Evolutionary conservation across 108 stramenopile genomes (phyloP).

Genomic region (Pseudonitzschia multiseries): DNA sequence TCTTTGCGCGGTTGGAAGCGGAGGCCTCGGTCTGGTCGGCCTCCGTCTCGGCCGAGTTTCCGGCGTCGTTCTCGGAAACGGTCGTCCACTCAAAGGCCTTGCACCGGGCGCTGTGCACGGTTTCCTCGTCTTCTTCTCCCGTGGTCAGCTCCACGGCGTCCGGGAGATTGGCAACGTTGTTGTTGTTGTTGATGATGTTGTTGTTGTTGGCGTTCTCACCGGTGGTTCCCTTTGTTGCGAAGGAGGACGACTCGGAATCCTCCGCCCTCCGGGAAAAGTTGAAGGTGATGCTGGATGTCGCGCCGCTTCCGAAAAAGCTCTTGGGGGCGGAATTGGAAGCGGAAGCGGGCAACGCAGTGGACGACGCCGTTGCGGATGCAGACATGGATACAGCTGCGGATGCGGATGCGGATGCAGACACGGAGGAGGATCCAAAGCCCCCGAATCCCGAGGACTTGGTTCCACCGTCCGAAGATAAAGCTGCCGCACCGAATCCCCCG

Average conservation of each 20-base stretch:
- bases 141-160: constrained; percentile 41
- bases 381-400: too few species aligned
- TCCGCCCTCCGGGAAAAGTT: neutral
- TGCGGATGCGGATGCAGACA: too few species aligned
- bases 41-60: neutral
- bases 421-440: neutral
- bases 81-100: constrained; percentile 53
- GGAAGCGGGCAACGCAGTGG: too few species aligned
- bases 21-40: constrained; percentile 14
- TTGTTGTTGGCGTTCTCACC: too few species aligned
- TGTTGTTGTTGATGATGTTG: too few species aligned
- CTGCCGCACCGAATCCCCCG: neutral
- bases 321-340: neutral
- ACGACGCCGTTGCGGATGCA: neutral
- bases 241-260: neutral
- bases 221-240: neutral
- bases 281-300: constrained; percentile 1
- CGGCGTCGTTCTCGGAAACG: neutral
- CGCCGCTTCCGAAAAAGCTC: constrained; percentile 2
- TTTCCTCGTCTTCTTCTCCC: constrained; percentile 70
- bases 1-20: neutral
- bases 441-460: neutral
- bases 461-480: neutral
- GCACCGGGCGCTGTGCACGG: constrained; percentile 53
- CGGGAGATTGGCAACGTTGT: neutral